Base-by-base conservation (phyloP, 805 yeast genomes). In the Sungouiozyma ichnusensis region DNA sequence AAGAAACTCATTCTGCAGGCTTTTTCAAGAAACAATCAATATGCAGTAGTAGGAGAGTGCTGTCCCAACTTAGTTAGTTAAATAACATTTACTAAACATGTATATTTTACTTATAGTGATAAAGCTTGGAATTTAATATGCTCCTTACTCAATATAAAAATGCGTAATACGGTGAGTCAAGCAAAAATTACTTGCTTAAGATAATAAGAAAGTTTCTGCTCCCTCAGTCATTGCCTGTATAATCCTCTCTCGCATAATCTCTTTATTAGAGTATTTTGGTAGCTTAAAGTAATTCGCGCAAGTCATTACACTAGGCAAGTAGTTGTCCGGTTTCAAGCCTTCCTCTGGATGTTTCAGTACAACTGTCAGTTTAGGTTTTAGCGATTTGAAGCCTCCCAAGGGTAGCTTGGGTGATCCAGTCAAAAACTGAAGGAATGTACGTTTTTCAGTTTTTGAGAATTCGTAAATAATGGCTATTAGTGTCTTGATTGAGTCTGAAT, bases 261-360 rank as follows among this genome's bases (percentile, higher is more conserved):
- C 77, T 44, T 70, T 72, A 31, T 73, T 65, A 3, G 85, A 72
- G 57, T 90, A 92, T 48, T 82, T 75, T 4, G 98, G 97, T 16
- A 92, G 65, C 59, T 90, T 90, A 50, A 90, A 69, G 57, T 90
- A 92, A 58, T 90, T 90, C 3, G 94, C 97, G 67, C 98, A 90
- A 0, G 98, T 90, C 98, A 90, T 90, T 2, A 92, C 98, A 63
- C 95, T 85, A 2, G 98, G 97, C 43, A 92, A 68, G 55, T 81
- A 87, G 46, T 79, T 86, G 60, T 90, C 95, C 4, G 84, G 73
- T 11, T 65, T 62, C 19, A 74, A 57, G 0, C 79, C 81, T 37
- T 73, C 78, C 40, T 90, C 97, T n/a, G 81, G 72, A 44, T 73
- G 79, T 56, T 85, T 87, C 46, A 85, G 65, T 2, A 92, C 97